Evolutionary conservation across 352 stramenopile genomes (phyloP).

Genomic region (Peronospora destructor): DNA sequence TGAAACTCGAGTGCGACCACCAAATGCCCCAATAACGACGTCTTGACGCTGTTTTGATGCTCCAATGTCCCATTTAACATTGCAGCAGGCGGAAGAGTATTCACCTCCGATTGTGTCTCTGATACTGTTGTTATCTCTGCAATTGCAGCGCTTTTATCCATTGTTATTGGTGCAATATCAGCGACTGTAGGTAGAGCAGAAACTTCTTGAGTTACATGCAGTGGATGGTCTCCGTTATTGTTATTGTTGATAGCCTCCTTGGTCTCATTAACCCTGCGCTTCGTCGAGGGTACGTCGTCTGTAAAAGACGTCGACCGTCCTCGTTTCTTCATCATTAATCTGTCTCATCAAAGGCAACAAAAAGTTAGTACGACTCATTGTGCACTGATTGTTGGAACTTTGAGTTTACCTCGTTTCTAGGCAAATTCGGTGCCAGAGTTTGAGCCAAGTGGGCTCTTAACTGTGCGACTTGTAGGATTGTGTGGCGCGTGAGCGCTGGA

Average conservation of each 20-base stretch:
- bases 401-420: neutral
- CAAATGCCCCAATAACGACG: conserved; percentile 9
- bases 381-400: neutral
- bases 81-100: neutral
- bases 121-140: conserved; percentile 2
- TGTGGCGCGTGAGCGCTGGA: conserved; percentile 21
- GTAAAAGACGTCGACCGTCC: conserved; percentile 14
- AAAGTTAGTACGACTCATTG: neutral
- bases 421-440: conserved; percentile 28
- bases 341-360: neutral
- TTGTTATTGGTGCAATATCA: neutral
- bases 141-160: neutral
- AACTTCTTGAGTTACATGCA: conserved; percentile 1
- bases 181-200: neutral
- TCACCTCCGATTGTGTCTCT: conserved; percentile 2
- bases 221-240: conserved; percentile 5
- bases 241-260: conserved; percentile 3
- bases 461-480: conserved; percentile 24
- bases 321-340: conserved; percentile 21
- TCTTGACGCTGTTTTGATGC: neutral
- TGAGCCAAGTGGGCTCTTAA: conserved; percentile 16
- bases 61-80: conserved; percentile 2
- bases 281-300: conserved; percentile 6
- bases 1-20: conserved; percentile 43
- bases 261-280: conserved; percentile 16